Conservation (phyloP, 345 rosid species). For the Citrus australasica region DNA sequence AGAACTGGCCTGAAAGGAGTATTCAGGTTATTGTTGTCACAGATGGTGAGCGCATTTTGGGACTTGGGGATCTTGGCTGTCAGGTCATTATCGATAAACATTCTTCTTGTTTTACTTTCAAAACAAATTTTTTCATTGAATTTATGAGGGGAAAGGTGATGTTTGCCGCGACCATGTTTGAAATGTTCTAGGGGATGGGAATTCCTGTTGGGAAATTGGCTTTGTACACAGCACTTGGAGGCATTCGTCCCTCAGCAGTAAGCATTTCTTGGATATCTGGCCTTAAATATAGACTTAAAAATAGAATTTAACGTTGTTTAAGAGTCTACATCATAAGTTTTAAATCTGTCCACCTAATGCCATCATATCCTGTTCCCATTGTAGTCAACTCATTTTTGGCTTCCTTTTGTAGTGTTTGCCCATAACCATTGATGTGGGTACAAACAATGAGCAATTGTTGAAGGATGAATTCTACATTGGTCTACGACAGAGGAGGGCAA, state of each 20-base stretch:
- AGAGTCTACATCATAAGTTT: background rate
- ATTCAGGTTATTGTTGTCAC: slow-evolving; percentile 94
- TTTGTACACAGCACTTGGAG: slow-evolving; percentile 88
- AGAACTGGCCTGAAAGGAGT: slow-evolving; percentile 87
- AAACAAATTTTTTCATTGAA: background rate
- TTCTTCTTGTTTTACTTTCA: background rate
- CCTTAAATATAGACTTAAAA: background rate
- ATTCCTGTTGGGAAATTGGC: slow-evolving; percentile 87
- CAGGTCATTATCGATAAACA: slow-evolving; percentile 51
- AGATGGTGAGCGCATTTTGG: slow-evolving; percentile 91
- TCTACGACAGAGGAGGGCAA: slow-evolving; percentile 72
- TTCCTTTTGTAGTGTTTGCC: slow-evolving; percentile 67
- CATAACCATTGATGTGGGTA: slow-evolving; percentile 84
- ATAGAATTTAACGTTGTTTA: background rate
- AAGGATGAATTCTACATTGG: slow-evolving; percentile 89
- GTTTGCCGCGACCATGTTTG: background rate
- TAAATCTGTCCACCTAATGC: background rate
- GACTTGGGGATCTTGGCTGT: slow-evolving; percentile 97
- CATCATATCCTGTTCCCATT: background rate
- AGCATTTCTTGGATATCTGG: slow-evolving; percentile 20
- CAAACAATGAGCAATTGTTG: slow-evolving; percentile 78
- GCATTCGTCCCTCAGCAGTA: slow-evolving; percentile 86
- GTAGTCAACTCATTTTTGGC: background rate
- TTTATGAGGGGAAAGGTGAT: background rate
- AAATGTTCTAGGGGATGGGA: slow-evolving; percentile 71